These are phyloP conservation scores for Alternaria arborescens DNA, from an alignment of 2,329 filamentous ascomycete species.

Conservation along the genomic window DNA sequence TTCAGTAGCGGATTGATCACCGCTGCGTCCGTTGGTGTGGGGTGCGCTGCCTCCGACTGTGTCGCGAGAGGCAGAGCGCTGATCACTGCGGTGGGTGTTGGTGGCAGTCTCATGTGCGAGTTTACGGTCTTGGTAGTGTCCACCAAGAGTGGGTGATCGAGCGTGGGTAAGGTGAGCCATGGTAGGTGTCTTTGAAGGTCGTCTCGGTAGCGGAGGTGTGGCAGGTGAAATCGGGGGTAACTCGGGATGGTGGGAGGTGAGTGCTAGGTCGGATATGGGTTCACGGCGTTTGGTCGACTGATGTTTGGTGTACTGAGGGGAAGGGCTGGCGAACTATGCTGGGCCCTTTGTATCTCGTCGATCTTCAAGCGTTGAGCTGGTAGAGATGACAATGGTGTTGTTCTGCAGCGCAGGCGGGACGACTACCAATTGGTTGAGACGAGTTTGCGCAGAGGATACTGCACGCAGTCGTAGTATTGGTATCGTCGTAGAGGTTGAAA, in stretches of 20 bases:
- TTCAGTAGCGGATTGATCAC: constrained; percentile 39
- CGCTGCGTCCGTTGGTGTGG: constrained; percentile 34
- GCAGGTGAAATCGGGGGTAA: neutral
- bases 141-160: constrained; percentile 37
- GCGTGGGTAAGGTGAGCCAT: constrained; percentile 42
- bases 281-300: constrained; percentile 34
- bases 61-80: constrained; percentile 29
- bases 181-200: constrained; percentile 13
- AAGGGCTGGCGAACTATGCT: constrained; percentile 49
- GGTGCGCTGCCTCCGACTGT: constrained; percentile 30
- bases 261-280: constrained; percentile 8
- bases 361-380: constrained; percentile 42
- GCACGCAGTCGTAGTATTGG: constrained; percentile 46
- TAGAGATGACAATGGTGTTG: constrained; percentile 44
- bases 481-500: constrained; percentile 63
- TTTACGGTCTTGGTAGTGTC: constrained; percentile 44
- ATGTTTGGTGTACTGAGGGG: constrained; percentile 44
- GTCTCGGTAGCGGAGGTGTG: constrained; percentile 9
- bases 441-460: constrained; percentile 45
- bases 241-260: neutral
- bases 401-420: constrained; percentile 44
- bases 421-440: constrained; percentile 44
- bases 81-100: constrained; percentile 32
- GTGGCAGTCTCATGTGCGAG: constrained; percentile 35
- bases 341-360: constrained; percentile 45